Evolutionary conservation across 2,329 filamentous ascomycete genomes (phyloP), one percentile per base, ranked within the genome.

Genomic region (Neonectria magnoliae): DNA sequence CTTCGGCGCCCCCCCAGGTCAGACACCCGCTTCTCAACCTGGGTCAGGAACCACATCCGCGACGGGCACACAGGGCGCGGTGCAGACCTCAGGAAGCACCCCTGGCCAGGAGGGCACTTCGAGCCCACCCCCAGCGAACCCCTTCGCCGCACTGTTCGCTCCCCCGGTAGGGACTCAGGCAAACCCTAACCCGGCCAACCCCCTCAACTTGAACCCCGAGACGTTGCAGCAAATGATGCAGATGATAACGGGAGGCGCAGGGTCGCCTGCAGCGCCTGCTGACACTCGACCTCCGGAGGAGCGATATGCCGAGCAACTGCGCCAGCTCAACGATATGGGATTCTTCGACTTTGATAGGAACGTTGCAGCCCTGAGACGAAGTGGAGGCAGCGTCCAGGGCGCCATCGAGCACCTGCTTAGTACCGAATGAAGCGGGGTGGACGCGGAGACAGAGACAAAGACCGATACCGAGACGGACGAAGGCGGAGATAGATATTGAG

Each of bases 331-430:
- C 78, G 96, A 98, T 70, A 99, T 99, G 96, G 96, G 96, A 3
- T 99, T 99, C 81, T 97, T 90, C 77, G 94, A 99, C 76, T 99
- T 98, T 76, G 95, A 99, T 57, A 84, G 92, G 71, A 99, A 99
- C 73, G 89, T 99, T 33, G 90, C 92, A 60, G 96, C 96, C 5
- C 82, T 99, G 75, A 87, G 95, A 78, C 88, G 95, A 74, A 93
- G 93, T 65, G 96, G 96, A 9, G 96, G 96, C 11, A 98, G 93
- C 77, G 96, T 98, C 44, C 94, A 98, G 78, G 96, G 95, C 11
- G 96, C 93, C 5, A 88, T 97, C 57, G 92, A 96, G 80, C 89
- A 93, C 74, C 81, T 97, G 60, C 79, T 92, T 31, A 81, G 52
- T 11, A 57, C 48, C 5, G 57, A 76, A 62, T 75, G 70, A 64